A percentile compares a stretch with the other conserved stretches of the same genome.
phyloP scores from a whole-genome alignment of 1,284 basidiomycete species.

The Austroboletus niveus region DNA sequence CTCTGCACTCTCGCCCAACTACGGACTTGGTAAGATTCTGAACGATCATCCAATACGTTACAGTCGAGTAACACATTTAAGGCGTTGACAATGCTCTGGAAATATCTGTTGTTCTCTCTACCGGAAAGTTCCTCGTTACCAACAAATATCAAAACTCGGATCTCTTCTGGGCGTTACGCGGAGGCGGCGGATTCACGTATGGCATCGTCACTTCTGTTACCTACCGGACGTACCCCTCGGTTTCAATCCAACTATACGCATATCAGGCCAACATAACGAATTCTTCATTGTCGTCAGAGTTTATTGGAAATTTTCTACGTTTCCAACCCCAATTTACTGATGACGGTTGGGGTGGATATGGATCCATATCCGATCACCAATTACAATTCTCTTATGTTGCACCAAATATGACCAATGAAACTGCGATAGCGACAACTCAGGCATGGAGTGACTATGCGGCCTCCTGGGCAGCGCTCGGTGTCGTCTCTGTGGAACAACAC shows the following conservation, averaged over 20 bases:
- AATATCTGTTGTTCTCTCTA: slow-evolving; percentile 17
- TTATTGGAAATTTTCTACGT: slow-evolving; percentile 30
- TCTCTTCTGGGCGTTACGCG: slow-evolving; percentile 49
- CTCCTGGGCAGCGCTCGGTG: slow-evolving; percentile 5
- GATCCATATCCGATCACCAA: not conserved
- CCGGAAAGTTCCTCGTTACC: slow-evolving; percentile 13
- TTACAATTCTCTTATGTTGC: slow-evolving; percentile 27
- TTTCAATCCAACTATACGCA: slow-evolving; percentile 27
- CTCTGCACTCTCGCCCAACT: slow-evolving; percentile 37
- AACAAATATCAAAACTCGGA: slow-evolving; percentile 20
- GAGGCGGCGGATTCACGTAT: slow-evolving; percentile 44
- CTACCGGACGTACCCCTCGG: slow-evolving; percentile 31
- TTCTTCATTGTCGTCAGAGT: slow-evolving; percentile 11
- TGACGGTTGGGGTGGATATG: slow-evolving; percentile 24
- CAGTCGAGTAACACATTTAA: slow-evolving; percentile 8
- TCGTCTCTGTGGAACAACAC: slow-evolving; percentile 2
- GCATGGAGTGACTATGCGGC: slow-evolving; percentile 32
- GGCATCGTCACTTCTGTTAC: slow-evolving; percentile 23
- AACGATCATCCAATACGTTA: not conserved
- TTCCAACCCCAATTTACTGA: slow-evolving; percentile 32
- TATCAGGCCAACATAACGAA: slow-evolving; percentile 28
- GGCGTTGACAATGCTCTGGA: slow-evolving; percentile 43
- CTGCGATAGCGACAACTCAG: slow-evolving; percentile 32
- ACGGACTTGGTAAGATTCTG: slow-evolving; percentile 40
- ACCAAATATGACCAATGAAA: slow-evolving; percentile 34